Conservation (phyloP, 2,329 filamentous ascomycete species). For the Nigrospora oryzae region DNA sequence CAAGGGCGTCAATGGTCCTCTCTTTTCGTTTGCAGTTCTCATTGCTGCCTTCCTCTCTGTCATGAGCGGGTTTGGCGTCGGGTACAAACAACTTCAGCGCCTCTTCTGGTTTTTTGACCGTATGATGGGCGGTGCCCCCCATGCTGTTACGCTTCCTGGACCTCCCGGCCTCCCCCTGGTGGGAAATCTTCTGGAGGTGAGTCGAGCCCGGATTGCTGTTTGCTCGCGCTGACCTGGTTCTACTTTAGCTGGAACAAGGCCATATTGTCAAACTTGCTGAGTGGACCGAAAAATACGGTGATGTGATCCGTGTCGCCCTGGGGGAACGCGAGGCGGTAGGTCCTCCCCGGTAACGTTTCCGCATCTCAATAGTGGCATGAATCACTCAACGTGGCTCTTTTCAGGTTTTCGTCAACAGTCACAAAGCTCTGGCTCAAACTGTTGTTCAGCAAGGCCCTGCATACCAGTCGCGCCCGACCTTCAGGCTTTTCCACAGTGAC, state of each 20-base stretch:
- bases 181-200: not conserved
- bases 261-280: not conserved
- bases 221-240: not conserved
- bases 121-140: not conserved
- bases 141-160: not conserved
- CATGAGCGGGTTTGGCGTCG: not conserved
- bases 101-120: not conserved
- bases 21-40: too few relatives aligned
- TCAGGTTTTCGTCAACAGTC: not conserved
- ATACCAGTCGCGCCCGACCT: not conserved
- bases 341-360: not conserved
- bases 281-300: not conserved
- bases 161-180: not conserved
- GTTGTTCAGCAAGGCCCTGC: not conserved
- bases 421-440: not conserved
- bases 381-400: not conserved
- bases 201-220: not conserved
- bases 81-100: not conserved
- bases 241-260: not conserved
- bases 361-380: not conserved
- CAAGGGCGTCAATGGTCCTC: too few relatives aligned
- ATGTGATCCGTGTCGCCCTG: not conserved
- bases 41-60: too few relatives aligned
- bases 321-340: not conserved
- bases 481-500: constrained; percentile 1